Percentiles rank a stretch among this genome's conserved stretches.
Conservation (phyloP, 2,329 filamentous ascomycete species). For the Alternaria atra region DNA sequence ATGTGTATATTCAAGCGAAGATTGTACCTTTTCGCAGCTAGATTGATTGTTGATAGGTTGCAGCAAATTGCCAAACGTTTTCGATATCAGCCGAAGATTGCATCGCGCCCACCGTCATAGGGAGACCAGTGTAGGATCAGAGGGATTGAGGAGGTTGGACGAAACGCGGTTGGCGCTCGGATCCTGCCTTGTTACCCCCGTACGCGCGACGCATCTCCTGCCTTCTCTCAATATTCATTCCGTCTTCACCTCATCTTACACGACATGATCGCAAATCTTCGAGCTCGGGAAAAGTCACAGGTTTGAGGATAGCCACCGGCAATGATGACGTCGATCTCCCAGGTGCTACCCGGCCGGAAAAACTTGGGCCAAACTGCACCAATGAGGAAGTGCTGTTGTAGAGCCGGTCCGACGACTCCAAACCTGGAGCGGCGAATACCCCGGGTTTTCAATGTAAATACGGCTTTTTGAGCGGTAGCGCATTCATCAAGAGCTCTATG, state of each 20-base stretch:
- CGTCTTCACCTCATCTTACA: not conserved
- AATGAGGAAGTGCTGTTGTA: constrained; percentile 12
- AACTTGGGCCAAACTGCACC: constrained; percentile 23
- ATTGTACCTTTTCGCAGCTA: not conserved
- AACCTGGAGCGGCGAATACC: constrained; percentile 10
- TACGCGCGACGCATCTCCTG: not conserved
- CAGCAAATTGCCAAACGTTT: not conserved
- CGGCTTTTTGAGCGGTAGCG: constrained; percentile 3
- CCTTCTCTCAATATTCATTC: not conserved
- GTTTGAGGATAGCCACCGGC: constrained; percentile 10
- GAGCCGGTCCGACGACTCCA: constrained; percentile 7
- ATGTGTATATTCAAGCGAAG: not conserved
- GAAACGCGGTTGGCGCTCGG: constrained; percentile 1
- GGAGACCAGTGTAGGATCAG: not conserved
- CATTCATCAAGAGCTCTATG: not conserved
- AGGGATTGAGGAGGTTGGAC: not conserved
- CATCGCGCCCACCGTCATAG: constrained; percentile 11
- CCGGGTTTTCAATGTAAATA: constrained; percentile 13
- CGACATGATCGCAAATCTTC: not conserved
- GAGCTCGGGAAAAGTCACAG: not conserved
- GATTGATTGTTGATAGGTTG: not conserved
- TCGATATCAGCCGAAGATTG: not conserved
- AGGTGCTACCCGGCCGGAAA: constrained; percentile 12
- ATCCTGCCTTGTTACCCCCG: not conserved
- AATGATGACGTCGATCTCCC: constrained; percentile 3